phyloP scores from a whole-genome alignment of 1,284 basidiomycete genomes.

The Volvariella surrecta region DNA sequence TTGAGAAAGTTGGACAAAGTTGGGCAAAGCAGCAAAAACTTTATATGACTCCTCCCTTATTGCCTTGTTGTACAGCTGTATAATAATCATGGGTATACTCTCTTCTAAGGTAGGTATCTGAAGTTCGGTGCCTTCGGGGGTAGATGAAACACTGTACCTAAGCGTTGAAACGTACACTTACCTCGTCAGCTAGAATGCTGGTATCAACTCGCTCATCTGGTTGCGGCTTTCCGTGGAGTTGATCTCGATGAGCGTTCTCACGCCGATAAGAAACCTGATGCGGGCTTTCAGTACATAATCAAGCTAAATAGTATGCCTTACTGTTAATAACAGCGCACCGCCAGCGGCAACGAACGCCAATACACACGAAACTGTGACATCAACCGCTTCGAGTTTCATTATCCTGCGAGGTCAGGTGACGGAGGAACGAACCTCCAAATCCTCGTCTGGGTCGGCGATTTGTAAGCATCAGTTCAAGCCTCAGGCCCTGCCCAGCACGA shows the following conservation, averaged over 20 bases:
- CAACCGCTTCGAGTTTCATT: background rate
- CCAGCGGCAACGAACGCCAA: slow-evolving; percentile 52
- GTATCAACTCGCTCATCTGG: slow-evolving; percentile 51
- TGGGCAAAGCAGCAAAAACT: no score
- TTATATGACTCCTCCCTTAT: no score
- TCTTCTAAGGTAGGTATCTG: slow-evolving; percentile 40
- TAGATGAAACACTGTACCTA: background rate
- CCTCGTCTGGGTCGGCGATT: slow-evolving; percentile 38
- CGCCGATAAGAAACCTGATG: slow-evolving; percentile 49
- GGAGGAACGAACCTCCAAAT: slow-evolving; percentile 40
- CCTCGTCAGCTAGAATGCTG: slow-evolving; percentile 58
- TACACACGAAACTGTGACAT: slow-evolving; percentile 37
- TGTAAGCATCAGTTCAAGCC: background rate
- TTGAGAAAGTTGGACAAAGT: no score
- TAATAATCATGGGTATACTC: no score
- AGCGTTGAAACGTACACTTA: slow-evolving; percentile 17
- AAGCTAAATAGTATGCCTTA: slow-evolving; percentile 21
- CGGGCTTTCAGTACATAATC: background rate
- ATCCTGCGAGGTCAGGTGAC: background rate
- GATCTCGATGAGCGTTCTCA: slow-evolving; percentile 53
- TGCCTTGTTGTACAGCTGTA: no score
- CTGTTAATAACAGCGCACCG: slow-evolving; percentile 43
- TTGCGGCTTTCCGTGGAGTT: slow-evolving; percentile 42
- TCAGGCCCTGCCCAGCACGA: background rate
- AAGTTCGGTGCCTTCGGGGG: slow-evolving; percentile 34